Evolutionary conservation across 441 rosid genomes (phyloP).

Genomic region (Gossypium schwendimanii): DNA sequence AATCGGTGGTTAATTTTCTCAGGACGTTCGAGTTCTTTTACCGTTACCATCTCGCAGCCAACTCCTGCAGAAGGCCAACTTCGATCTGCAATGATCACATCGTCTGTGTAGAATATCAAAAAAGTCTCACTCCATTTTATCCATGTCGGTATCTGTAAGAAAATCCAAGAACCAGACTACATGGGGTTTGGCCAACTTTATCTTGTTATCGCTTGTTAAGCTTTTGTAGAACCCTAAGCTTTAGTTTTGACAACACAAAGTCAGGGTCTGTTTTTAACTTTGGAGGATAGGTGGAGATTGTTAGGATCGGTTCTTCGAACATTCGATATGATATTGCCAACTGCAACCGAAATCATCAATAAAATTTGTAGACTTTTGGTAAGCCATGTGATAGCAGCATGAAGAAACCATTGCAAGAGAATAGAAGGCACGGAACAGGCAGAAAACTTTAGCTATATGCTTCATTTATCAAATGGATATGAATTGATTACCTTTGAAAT

Average conservation of each 20-base stretch:
- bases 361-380: background rate
- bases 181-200: background rate
- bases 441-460: background rate
- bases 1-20: background rate
- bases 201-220: background rate
- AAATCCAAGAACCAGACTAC: background rate
- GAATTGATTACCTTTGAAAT: background rate
- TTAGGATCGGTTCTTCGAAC: background rate
- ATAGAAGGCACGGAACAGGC: background rate
- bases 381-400: background rate
- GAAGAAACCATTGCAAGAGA: background rate
- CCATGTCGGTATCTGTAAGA: background rate
- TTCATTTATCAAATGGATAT: background rate
- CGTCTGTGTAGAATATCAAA: background rate
- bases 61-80: conserved; percentile 5
- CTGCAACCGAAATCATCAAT: background rate
- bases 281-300: background rate
- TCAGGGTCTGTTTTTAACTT: background rate
- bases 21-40: background rate
- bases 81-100: background rate
- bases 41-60: background rate
- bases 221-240: background rate
- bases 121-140: background rate
- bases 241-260: background rate
- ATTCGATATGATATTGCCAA: background rate